Conservation (phyloP, 345 rosid species). For the Cardiospermum halicacabum region DNA sequence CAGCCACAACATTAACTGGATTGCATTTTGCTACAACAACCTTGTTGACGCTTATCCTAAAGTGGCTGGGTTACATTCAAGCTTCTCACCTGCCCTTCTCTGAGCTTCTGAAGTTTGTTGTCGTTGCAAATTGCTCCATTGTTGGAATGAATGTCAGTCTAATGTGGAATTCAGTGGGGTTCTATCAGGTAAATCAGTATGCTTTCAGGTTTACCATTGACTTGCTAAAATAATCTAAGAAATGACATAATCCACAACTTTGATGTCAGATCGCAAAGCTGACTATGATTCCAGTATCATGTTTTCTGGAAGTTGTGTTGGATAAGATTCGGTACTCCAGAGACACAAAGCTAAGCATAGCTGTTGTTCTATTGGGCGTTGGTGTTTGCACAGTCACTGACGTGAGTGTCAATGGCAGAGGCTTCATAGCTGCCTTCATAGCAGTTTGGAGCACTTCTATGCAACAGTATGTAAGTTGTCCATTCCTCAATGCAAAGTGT, state of each 20-base stretch:
- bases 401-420: slow-evolving; percentile 84
- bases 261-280: slow-evolving; percentile 80
- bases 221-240: neutral
- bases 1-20: slow-evolving; percentile 98
- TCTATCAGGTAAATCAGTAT: slow-evolving; percentile 67
- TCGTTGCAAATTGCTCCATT: slow-evolving; percentile 87
- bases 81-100: slow-evolving; percentile 78
- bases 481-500: neutral
- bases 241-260: slow-evolving; percentile 17
- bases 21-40: slow-evolving; percentile 90
- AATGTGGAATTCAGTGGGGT: slow-evolving; percentile 99
- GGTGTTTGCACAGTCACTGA: slow-evolving; percentile 95
- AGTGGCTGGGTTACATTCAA: slow-evolving; percentile 93
- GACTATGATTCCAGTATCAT: slow-evolving; percentile 96
- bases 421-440: slow-evolving; percentile 78
- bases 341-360: slow-evolving; percentile 91
- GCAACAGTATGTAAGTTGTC: slow-evolving; percentile 83
- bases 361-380: slow-evolving; percentile 85
- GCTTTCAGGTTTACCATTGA: neutral
- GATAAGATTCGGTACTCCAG: slow-evolving; percentile 92
- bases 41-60: slow-evolving; percentile 60
- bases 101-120: slow-evolving; percentile 76
- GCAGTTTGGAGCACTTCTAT: slow-evolving; percentile 98
- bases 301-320: slow-evolving; percentile 84
- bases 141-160: slow-evolving; percentile 99